phyloP scores from a whole-genome alignment of 345 rosid genomes.

The Microthlaspi erraticum region DNA sequence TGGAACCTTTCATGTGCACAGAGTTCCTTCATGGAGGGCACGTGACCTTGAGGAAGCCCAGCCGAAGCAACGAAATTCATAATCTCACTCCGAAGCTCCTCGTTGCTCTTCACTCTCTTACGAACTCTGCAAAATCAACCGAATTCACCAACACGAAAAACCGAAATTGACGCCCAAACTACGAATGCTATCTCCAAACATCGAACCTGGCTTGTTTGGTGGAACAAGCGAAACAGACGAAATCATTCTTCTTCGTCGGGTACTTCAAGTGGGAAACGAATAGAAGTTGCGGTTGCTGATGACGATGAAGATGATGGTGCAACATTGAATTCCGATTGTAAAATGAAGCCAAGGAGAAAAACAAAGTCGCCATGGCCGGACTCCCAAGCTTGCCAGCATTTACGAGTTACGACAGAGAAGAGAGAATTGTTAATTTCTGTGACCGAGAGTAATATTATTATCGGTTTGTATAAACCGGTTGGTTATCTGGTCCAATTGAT shows the following conservation, averaged over 20 bases:
- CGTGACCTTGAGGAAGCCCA: constrained; percentile 72
- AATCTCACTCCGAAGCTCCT: constrained; percentile 71
- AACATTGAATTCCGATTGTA: constrained; percentile 34
- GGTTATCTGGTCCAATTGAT: too few relatives aligned
- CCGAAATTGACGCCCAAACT: background rate
- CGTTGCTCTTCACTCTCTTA: constrained; percentile 78
- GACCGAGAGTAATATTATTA: too few relatives aligned
- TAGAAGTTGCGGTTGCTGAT: constrained; percentile 16
- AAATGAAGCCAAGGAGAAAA: constrained; percentile 38
- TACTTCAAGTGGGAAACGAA: constrained; percentile 15
- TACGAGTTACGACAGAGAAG: background rate
- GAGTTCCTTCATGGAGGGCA: constrained; percentile 84
- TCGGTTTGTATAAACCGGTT: too few relatives aligned
- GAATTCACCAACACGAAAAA: background rate
- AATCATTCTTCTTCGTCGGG: constrained; percentile 34
- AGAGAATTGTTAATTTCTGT: background rate
- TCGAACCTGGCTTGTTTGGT: constrained; percentile 55
- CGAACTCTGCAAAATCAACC: constrained; percentile 48
- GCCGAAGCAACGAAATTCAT: constrained; percentile 62
- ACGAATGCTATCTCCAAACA: background rate
- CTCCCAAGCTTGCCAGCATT: constrained; percentile 29
- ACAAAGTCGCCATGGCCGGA: constrained; percentile 56
- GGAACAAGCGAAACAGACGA: constrained; percentile 51
- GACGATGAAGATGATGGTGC: constrained; percentile 29
- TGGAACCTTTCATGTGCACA: constrained; percentile 76